phyloP scores from a whole-genome alignment of 805 yeast species.

The Schwanniomyces sp. region DNA sequence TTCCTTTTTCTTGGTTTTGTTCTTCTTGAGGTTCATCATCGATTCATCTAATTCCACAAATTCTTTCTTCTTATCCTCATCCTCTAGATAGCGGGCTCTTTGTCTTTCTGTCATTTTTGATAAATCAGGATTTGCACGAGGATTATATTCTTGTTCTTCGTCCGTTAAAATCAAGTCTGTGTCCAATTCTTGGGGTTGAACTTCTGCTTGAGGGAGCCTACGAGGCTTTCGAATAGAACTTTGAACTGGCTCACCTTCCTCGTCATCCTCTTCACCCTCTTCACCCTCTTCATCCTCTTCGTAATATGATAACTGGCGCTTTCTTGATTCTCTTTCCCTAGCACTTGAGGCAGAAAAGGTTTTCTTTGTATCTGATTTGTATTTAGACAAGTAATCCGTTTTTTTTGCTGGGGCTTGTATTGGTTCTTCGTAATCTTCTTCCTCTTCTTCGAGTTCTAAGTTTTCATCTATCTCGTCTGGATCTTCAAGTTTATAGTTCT shows the following conservation, averaged over 20 bases:
- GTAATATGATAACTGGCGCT: constrained; percentile 37
- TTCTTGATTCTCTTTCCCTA: constrained; percentile 25
- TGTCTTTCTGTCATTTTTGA: constrained; percentile 59
- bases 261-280: constrained; percentile 25
- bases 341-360: not conserved
- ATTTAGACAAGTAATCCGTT: not conserved
- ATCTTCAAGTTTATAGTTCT: constrained; percentile 30
- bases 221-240: constrained; percentile 5
- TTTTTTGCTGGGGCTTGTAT: constrained; percentile 4
- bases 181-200: constrained; percentile 32
- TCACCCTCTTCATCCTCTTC: constrained; percentile 36
- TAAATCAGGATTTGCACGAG: constrained; percentile 40
- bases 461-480: constrained; percentile 39
- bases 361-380: not conserved
- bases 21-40: constrained; percentile 30
- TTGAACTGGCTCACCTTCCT: constrained; percentile 8
- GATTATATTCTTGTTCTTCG: constrained; percentile 45
- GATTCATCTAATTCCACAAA: constrained; percentile 30
- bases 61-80: constrained; percentile 11
- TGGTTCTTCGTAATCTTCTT: constrained; percentile 14
- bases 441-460: constrained; percentile 31
- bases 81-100: constrained; percentile 38
- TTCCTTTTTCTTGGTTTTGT: constrained; percentile 52
- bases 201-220: constrained; percentile 10
- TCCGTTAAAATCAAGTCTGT: constrained; percentile 38